Percentiles rank a stretch among this genome's conserved stretches.
phyloP scores from a whole-genome alignment of 2,329 filamentous ascomycete genomes.

The Hysterium pulicare region DNA sequence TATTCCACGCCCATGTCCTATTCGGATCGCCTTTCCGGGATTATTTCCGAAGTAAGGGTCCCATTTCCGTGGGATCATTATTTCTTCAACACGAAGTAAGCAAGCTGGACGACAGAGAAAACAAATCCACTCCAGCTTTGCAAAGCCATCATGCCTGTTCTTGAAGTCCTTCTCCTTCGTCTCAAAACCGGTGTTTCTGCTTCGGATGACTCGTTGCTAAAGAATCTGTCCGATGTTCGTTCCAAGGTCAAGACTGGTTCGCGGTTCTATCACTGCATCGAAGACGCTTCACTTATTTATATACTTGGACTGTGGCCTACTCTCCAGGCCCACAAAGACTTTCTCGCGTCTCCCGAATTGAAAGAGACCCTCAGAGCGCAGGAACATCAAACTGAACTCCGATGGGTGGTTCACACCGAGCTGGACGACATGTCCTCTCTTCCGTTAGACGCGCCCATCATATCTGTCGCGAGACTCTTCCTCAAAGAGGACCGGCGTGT shows the following conservation, averaged over 20 bases:
- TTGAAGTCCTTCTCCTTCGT: constrained; percentile 27
- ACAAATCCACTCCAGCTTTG: too few species aligned
- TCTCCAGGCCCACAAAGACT: constrained; percentile 24
- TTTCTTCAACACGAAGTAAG: too few species aligned
- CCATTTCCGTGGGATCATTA: background rate
- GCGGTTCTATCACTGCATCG: constrained; percentile 26
- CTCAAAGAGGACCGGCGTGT: constrained; percentile 9
- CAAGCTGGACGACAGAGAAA: too few species aligned
- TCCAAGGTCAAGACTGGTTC: constrained; percentile 23
- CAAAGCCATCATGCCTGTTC: constrained; percentile 21
- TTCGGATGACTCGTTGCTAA: constrained; percentile 19
- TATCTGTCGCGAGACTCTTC: constrained; percentile 20
- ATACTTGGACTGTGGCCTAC: constrained; percentile 31
- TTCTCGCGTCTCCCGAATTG: constrained; percentile 24
- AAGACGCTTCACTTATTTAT: constrained; percentile 25
- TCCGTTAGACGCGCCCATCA: constrained; percentile 22
- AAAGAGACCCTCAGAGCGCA: constrained; percentile 26
- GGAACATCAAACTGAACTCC: constrained; percentile 26
- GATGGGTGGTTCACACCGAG: constrained; percentile 27
- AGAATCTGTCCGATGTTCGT: constrained; percentile 27
- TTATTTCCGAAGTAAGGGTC: background rate
- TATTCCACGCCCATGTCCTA: too few species aligned
- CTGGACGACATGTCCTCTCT: constrained; percentile 18
- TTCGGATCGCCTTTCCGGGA: too few species aligned
- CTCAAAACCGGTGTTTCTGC: constrained; percentile 17